Evolutionary conservation across 345 rosid genomes (phyloP).

Genomic region (Rhodamnia rubescens): DNA sequence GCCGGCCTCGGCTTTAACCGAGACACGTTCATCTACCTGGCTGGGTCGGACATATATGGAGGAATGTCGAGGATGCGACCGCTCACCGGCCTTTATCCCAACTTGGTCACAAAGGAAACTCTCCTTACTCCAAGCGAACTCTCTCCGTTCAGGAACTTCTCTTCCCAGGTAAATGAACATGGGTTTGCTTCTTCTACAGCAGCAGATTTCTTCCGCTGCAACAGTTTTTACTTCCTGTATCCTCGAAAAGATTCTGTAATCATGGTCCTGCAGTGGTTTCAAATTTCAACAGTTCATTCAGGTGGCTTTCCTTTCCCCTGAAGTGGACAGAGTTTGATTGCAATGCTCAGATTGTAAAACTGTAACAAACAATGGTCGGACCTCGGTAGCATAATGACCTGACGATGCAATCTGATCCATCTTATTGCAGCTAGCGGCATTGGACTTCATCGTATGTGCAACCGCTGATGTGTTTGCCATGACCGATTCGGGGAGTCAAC

Average conservation of each 20-base stretch:
- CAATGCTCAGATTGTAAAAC: background rate
- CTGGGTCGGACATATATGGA: conserved; percentile 67
- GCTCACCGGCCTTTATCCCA: conserved; percentile 64
- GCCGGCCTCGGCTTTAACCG: conserved; percentile 67
- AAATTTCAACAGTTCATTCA: background rate
- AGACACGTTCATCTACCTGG: conserved; percentile 64
- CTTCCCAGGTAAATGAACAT: conserved; percentile 54
- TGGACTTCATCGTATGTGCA: conserved; percentile 84
- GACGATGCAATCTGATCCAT: background rate
- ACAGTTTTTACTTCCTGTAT: background rate
- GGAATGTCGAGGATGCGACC: conserved; percentile 63
- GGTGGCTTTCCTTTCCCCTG: background rate
- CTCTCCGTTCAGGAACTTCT: conserved; percentile 73
- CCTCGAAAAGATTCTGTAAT: background rate
- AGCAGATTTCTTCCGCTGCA: background rate
- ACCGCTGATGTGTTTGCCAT: conserved; percentile 84
- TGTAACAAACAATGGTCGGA: background rate
- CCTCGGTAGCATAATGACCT: background rate
- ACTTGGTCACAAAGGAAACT: conserved; percentile 76
- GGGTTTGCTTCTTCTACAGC: background rate
- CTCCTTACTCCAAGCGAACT: conserved; percentile 69
- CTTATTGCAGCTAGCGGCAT: conserved; percentile 63
- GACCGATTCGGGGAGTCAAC: conserved; percentile 95
- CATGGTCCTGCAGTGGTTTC: background rate
- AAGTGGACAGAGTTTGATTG: background rate